Percentiles rank a stretch among this genome's conserved stretches.
Conservation (phyloP, 2,329 filamentous ascomycete genomes). For the Zymoseptoria tritici region DNA sequence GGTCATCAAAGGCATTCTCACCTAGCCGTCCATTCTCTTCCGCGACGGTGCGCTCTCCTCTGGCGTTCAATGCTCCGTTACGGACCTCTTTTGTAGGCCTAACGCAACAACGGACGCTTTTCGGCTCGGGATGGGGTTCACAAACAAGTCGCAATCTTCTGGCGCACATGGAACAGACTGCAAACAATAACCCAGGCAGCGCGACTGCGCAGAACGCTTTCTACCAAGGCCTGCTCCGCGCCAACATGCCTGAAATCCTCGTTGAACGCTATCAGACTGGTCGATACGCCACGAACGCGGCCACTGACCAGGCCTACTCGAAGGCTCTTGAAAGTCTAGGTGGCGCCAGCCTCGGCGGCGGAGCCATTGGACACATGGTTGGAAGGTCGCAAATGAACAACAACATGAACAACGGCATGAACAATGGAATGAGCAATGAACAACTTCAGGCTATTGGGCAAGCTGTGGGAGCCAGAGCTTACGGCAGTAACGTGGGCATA, state of each 20-base stretch:
- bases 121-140: conserved; percentile 32
- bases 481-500: conserved; percentile 57
- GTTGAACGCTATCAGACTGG: conserved; percentile 84
- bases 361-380: conserved; percentile 14
- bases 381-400: conserved; percentile 19
- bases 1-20: not conserved
- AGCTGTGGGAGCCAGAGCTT: conserved; percentile 65
- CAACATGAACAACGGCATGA: conserved; percentile 37
- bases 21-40: not conserved
- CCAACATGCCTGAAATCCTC: conserved; percentile 89
- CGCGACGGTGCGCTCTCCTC: not conserved
- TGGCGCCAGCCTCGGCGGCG: conserved; percentile 34
- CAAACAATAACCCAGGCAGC: conserved; percentile 85
- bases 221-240: conserved; percentile 81
- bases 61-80: conserved; percentile 3
- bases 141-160: conserved; percentile 54
- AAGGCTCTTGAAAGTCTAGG: conserved; percentile 62
- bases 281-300: conserved; percentile 71
- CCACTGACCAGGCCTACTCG: conserved; percentile 70
- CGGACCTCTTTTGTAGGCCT: conserved; percentile 28
- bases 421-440: conserved; percentile 47
- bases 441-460: conserved; percentile 74
- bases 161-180: conserved; percentile 79
- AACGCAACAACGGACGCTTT: conserved; percentile 38
- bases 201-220: conserved; percentile 86